These are phyloP conservation scores for Pyronema domesticum DNA, from an alignment of 495 filamentous ascomycete genomes.

Conservation along the genomic window DNA sequence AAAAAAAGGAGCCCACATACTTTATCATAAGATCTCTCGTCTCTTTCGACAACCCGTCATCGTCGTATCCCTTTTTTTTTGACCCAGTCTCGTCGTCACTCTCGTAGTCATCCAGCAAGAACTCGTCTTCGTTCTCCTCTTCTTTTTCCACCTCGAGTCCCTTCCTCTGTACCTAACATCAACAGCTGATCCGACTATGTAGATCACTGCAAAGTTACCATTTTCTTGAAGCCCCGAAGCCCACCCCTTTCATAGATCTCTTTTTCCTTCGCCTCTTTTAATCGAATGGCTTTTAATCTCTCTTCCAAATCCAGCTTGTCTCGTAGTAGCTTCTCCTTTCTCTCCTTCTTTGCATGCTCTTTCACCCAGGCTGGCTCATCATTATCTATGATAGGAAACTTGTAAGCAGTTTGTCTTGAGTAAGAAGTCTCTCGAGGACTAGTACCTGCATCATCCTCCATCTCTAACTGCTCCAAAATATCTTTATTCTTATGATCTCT, in stretches of 20 bases:
- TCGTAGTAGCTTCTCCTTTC: constrained; percentile 44
- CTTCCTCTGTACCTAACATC: constrained; percentile 22
- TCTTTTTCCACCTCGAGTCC: constrained; percentile 20
- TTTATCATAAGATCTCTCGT: constrained; percentile 48
- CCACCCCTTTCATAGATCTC: constrained; percentile 24
- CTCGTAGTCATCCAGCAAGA: constrained; percentile 62
- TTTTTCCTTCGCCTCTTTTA: constrained; percentile 47
- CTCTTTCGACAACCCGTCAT: constrained; percentile 38
- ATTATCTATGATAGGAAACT: constrained; percentile 29
- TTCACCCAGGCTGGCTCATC: constrained; percentile 83
- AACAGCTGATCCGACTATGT: background rate
- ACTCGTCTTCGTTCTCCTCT: constrained; percentile 50
- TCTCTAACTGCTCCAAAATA: constrained; percentile 37
- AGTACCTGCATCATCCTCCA: constrained; percentile 16
- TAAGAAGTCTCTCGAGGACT: background rate
- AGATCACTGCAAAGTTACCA: constrained; percentile 9
- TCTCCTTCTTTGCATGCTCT: constrained; percentile 51
- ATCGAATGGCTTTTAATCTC: constrained; percentile 47
- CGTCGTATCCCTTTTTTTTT: constrained; percentile 14
- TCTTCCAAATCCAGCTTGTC: constrained; percentile 53
- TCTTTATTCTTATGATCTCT: constrained; percentile 57
- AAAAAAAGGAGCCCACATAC: constrained; percentile 10
- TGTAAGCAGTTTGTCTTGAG: constrained; percentile 8
- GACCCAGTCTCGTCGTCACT: constrained; percentile 39
- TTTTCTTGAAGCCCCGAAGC: constrained; percentile 22